These are phyloP conservation scores for Bipolaris cookei DNA, from an alignment of 2,329 filamentous ascomycete genomes.

Conservation along the genomic window DNA sequence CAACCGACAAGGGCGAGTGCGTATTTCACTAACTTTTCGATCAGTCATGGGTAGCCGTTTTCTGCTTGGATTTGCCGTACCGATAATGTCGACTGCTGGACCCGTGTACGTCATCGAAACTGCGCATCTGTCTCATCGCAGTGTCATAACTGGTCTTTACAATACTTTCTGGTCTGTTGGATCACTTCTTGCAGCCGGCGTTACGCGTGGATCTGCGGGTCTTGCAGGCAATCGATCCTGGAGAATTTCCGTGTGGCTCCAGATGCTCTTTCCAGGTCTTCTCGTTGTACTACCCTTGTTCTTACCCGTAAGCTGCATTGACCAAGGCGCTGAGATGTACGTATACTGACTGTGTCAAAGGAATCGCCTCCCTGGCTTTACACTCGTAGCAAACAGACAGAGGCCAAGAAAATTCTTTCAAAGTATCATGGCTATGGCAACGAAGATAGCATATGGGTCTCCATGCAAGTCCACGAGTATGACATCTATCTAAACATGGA, in stretches of 20 bases:
- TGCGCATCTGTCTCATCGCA: conserved; percentile 65
- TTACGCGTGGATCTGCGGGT: conserved; percentile 29
- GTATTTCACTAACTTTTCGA: neutral
- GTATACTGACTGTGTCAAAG: neutral
- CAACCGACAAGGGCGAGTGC: neutral
- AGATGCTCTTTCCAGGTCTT: conserved; percentile 42
- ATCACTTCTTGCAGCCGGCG: conserved; percentile 37
- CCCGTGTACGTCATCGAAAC: conserved; percentile 67
- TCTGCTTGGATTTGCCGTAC: conserved; percentile 65
- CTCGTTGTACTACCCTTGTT: conserved; percentile 57
- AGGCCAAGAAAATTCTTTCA: conserved; percentile 62
- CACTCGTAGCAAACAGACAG: conserved; percentile 58
- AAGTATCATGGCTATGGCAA: conserved; percentile 61
- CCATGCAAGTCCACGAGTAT: conserved; percentile 45
- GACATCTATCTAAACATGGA: conserved; percentile 62
- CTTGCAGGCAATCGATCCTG: conserved; percentile 28
- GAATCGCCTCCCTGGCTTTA: conserved; percentile 63
- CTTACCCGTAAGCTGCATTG: conserved; percentile 58
- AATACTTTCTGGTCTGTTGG: conserved; percentile 56
- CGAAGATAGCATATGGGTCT: conserved; percentile 33
- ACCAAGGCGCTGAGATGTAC: neutral
- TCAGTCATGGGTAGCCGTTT: conserved; percentile 62
- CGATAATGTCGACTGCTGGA: conserved; percentile 62
- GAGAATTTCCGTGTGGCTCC: conserved; percentile 36
- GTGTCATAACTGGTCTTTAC: conserved; percentile 53